phyloP scores from a whole-genome alignment of 2,329 filamentous ascomycete genomes.

The Sporothrix sp. region DNA sequence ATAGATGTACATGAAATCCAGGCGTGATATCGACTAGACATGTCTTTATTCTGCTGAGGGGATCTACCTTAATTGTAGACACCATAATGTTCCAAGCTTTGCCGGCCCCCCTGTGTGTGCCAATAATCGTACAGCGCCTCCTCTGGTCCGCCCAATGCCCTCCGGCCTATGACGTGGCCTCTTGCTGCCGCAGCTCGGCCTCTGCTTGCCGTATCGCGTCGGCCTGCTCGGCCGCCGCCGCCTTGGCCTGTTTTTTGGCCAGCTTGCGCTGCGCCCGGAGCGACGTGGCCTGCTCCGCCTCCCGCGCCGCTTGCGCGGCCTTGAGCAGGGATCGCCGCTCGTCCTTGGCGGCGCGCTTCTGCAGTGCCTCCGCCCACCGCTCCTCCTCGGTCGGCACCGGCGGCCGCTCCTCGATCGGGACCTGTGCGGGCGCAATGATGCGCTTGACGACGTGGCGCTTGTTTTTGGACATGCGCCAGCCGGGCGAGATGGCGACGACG shows the following conservation, averaged over 20 bases:
- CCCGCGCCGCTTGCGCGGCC: constrained; percentile 17
- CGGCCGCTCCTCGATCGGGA: constrained; percentile 53
- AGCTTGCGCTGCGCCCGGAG: constrained; percentile 11
- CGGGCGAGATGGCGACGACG: constrained; percentile 59
- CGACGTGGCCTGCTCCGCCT: constrained; percentile 3
- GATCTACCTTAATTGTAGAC: too few relatives aligned
- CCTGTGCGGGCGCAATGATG: constrained; percentile 61
- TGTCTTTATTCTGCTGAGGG: too few relatives aligned
- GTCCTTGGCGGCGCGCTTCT: constrained; percentile 47
- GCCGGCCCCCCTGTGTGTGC: too few relatives aligned
- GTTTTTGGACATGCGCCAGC: constrained; percentile 53
- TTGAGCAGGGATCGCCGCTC: constrained; percentile 35
- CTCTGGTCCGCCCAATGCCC: not conserved
- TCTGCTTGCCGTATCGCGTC: constrained; percentile 5
- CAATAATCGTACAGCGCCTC: too few relatives aligned
- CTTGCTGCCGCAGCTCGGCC: constrained; percentile 1
- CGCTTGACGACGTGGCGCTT: constrained; percentile 66
- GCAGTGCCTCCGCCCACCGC: constrained; percentile 43
- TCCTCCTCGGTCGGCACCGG: constrained; percentile 57
- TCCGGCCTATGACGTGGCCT: not conserved
- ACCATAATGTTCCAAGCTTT: too few relatives aligned
- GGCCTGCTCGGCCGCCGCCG: not conserved
- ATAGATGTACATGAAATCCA: too few relatives aligned
- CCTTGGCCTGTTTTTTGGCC: constrained; percentile 1
- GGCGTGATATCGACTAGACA: too few relatives aligned